These are phyloP conservation scores for Colletotrichum eleusines DNA, from an alignment of 2,329 filamentous ascomycete species.

Conservation along the genomic window DNA sequence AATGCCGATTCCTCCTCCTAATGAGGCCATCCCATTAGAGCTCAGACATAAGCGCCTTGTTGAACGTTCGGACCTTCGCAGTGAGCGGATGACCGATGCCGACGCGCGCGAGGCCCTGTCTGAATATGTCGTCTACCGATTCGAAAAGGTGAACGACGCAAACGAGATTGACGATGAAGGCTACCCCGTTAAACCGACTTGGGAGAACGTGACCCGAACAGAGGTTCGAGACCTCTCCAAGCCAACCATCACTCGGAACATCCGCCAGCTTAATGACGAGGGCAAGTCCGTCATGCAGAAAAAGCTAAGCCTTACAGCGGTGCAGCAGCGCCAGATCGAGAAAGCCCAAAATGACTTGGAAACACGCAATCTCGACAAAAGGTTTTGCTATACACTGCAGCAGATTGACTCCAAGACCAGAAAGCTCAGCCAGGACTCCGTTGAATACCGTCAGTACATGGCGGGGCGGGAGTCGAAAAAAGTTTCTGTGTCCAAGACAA, in stretches of 20 bases:
- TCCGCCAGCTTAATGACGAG: constrained; percentile 53
- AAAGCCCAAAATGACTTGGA: constrained; percentile 52
- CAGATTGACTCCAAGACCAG: constrained; percentile 59
- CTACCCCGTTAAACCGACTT: constrained; percentile 50
- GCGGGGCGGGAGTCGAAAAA: constrained; percentile 26
- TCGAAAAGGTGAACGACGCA: constrained; percentile 54
- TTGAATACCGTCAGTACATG: constrained; percentile 28
- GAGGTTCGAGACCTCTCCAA: constrained; percentile 54
- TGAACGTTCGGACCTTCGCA: constrained; percentile 53
- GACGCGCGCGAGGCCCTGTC: constrained; percentile 56
- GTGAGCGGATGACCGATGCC: constrained; percentile 52
- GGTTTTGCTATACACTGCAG: constrained; percentile 56
- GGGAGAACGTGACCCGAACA: constrained; percentile 54
- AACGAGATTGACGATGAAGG: constrained; percentile 55
- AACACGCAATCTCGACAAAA: constrained; percentile 51
- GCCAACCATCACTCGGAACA: constrained; percentile 51
- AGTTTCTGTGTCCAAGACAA: constrained; percentile 28
- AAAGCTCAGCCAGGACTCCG: constrained; percentile 44
- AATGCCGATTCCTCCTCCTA: constrained; percentile 26
- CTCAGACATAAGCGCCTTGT: constrained; percentile 41
- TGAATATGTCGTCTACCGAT: constrained; percentile 55
- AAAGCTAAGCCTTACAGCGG: constrained; percentile 51
- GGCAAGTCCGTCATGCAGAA: constrained; percentile 54
- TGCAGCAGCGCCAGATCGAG: constrained; percentile 59
- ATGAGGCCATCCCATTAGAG: constrained; percentile 32